Evolutionary conservation across 306 rosid genomes (phyloP).

Genomic region (Rosa rugosa): DNA sequence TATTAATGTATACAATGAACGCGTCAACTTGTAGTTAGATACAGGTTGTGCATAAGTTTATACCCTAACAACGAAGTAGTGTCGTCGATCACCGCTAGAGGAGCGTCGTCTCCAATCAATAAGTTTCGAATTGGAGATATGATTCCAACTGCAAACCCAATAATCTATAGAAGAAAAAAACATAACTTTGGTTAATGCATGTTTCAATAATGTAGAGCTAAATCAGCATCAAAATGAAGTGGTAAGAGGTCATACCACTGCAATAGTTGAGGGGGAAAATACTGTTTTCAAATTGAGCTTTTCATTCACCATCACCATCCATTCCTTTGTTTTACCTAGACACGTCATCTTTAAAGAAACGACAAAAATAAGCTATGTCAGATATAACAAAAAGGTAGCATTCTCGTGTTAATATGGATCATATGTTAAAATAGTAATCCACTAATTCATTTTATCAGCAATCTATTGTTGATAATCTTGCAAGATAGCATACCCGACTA

Average conservation of each 20-base stretch:
- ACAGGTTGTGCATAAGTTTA: neutral
- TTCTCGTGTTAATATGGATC: neutral
- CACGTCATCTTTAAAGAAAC: conserved; percentile 31
- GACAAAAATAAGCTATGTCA: neutral
- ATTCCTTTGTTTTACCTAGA: conserved; percentile 32
- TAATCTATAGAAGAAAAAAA: conserved; percentile 38
- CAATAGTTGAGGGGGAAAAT: conserved; percentile 72
- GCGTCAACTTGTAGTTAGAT: neutral
- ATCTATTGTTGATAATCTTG: neutral
- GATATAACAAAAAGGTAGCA: neutral
- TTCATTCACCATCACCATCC: conserved; percentile 22
- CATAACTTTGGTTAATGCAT: neutral
- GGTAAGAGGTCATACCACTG: conserved; percentile 49
- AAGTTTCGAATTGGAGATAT: conserved; percentile 45
- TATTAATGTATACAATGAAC: neutral
- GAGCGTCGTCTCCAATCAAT: conserved; percentile 63
- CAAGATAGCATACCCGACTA: neutral
- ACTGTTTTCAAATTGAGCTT: conserved; percentile 53
- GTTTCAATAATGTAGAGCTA: neutral
- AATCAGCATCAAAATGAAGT: neutral
- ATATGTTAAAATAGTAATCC: neutral
- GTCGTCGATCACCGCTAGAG: conserved; percentile 67
- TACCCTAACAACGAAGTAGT: conserved; percentile 70
- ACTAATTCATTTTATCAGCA: neutral
- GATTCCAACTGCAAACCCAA: conserved; percentile 61